Conservation (phyloP, 2,329 filamentous ascomycete genomes). For the Coleophoma crateriformis region DNA sequence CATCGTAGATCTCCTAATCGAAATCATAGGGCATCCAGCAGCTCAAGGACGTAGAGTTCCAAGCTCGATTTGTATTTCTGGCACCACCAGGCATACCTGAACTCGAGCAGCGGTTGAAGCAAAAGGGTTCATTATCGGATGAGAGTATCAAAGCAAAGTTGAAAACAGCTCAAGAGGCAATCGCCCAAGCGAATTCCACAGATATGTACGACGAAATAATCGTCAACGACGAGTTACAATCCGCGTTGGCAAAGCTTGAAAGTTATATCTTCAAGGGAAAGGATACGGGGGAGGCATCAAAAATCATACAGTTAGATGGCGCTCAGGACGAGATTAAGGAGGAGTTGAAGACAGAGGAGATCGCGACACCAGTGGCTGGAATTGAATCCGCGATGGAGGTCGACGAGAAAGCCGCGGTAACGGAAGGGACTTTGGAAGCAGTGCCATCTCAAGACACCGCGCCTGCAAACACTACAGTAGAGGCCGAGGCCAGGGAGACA, state of each 20-base stretch:
- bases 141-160: slow-evolving; percentile 41
- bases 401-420: background rate
- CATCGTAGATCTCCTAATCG: background rate
- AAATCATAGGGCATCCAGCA: slow-evolving; percentile 44
- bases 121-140: slow-evolving; percentile 36
- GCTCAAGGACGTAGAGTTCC: slow-evolving; percentile 50
- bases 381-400: background rate
- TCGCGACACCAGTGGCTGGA: background rate
- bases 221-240: slow-evolving; percentile 44
- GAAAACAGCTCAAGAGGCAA: slow-evolving; percentile 30
- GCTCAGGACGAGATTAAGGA: background rate
- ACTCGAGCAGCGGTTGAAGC: slow-evolving; percentile 35
- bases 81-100: slow-evolving; percentile 34
- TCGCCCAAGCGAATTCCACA: slow-evolving; percentile 38
- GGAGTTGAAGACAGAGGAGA: slow-evolving; percentile 4
- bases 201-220: slow-evolving; percentile 46
- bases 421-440: background rate
- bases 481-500: too few relatives aligned
- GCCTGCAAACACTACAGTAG: background rate
- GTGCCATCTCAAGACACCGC: background rate
- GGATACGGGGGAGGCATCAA: slow-evolving; percentile 4
- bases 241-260: slow-evolving; percentile 41
- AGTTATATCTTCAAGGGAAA: slow-evolving; percentile 37
- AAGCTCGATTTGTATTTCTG: slow-evolving; percentile 50
- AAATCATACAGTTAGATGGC: background rate